Conservation (phyloP, 306 rosid species). For the Ziziphus jujuba region DNA sequence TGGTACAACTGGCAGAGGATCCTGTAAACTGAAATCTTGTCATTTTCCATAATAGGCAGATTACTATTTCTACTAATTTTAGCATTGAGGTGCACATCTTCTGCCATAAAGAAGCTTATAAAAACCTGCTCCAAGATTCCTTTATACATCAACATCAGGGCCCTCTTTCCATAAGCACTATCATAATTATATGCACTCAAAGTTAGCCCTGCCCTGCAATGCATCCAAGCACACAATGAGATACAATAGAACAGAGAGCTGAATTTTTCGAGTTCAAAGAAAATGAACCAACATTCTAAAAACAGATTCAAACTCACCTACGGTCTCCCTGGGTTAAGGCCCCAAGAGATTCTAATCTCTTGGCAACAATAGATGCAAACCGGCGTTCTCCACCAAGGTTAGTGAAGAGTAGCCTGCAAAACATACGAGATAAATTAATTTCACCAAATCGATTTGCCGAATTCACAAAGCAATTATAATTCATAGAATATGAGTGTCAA, state of each 20-base stretch:
- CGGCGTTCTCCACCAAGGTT: constrained; percentile 97
- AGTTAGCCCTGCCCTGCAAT: constrained; percentile 87
- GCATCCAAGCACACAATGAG: constrained; percentile 34
- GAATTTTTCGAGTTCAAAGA: constrained; percentile 14
- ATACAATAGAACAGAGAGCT: constrained; percentile 15
- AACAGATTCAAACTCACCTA: constrained; percentile 58
- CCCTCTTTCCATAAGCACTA: constrained; percentile 90
- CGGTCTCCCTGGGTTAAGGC: constrained; percentile 99
- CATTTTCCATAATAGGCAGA: constrained; percentile 24
- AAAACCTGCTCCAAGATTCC: constrained; percentile 97
- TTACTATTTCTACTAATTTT: constrained; percentile 17
- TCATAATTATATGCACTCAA: constrained; percentile 94
- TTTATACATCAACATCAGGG: constrained; percentile 79
- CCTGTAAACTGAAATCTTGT: constrained; percentile 54
- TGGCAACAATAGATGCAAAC: constrained; percentile 98
- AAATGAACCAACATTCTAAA: constrained; percentile 5
- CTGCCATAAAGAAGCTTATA: constrained; percentile 21
- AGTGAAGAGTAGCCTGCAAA: constrained; percentile 84
- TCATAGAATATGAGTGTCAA: constrained; percentile 26
- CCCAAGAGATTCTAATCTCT: constrained; percentile 95
- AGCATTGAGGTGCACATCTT: constrained; percentile 10
- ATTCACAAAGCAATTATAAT: constrained; percentile 6
- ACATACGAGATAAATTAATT: constrained; percentile 10
- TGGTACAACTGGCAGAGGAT: constrained; percentile 82
- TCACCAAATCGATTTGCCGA: neutral